Evolutionary conservation across 1,284 basidiomycete genomes (phyloP).

Genomic region (Pyrrhoderma lamaoense): DNA sequence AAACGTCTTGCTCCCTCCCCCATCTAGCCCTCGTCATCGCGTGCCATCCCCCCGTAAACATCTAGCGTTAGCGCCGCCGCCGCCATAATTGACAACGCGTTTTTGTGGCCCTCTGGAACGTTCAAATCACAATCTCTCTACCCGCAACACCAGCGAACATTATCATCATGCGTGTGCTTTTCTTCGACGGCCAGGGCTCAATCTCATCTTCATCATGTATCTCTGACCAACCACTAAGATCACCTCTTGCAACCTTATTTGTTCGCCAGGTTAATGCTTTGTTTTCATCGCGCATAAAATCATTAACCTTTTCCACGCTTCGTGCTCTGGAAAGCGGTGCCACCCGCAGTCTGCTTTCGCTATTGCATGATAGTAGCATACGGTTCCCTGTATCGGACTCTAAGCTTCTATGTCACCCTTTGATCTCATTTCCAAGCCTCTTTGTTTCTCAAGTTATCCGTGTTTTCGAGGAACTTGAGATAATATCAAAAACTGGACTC

Average conservation of each 20-base stretch:
- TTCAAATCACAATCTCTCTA: too few species aligned
- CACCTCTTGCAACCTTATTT: slow-evolving; percentile 12
- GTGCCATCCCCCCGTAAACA: too few species aligned
- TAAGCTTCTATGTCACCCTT: slow-evolving; percentile 8
- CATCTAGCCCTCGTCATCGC: too few species aligned
- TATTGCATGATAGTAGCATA: slow-evolving; percentile 4
- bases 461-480: slow-evolving; percentile 12
- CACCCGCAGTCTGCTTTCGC: slow-evolving; percentile 5
- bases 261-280: slow-evolving; percentile 2
- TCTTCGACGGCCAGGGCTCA: slow-evolving; percentile 18
- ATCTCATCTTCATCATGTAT: slow-evolving; percentile 1
- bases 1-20: too few species aligned
- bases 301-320: background rate
- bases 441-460: slow-evolving; percentile 16
- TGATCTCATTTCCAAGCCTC: slow-evolving; percentile 15
- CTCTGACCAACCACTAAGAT: background rate
- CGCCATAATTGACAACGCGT: too few species aligned
- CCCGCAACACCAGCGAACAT: too few species aligned
- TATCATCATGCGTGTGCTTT: slow-evolving; percentile 16
- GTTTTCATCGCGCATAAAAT: slow-evolving; percentile 4
- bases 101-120: too few species aligned
- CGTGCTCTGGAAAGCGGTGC: slow-evolving; percentile 6
- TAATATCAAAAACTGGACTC: background rate
- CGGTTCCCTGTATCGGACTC: slow-evolving; percentile 8
- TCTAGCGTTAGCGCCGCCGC: too few species aligned